Evolutionary conservation across 768 basidiomycete species (phyloP), one percentile per base, ranked within the genome.

Genomic region (Mycena alexandri): DNA sequence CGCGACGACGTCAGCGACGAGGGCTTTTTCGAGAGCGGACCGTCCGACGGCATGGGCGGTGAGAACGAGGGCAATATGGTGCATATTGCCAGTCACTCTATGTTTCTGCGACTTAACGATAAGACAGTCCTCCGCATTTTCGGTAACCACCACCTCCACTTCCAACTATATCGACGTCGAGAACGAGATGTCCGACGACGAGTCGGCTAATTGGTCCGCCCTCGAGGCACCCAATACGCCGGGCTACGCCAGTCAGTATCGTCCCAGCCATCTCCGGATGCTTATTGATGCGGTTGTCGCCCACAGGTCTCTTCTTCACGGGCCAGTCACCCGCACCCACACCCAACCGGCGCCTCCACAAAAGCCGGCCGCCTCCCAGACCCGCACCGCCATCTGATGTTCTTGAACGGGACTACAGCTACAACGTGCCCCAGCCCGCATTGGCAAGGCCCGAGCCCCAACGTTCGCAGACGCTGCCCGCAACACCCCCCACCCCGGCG

Each of bases 191-290:
- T 56, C 67, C 22, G 69, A 71, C 47, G 54, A 22, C 2, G 12
- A 51, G 1, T 56, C 70, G 34, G 10, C 62, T 4, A 25, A 53
- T 34, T 71, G 70, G 70, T 63, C 70, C 7, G 52, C 57, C 29
- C 62, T 71, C 48, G 70, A 71, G 46, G 65, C 70, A 11, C 70
- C 70, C 7, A 65, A 71, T 21, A 71, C 70, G 5, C 70, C 70
- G 0, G 47, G 70, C 42, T 68, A 63, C 57, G 63, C 61, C 7
- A 51, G 65, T 67, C 44, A 24, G 52, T 58, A 5, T 24, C 13
- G 21, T 10, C 41, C 16, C 34, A 25, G 3, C 42, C 38, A 16
- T 42, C 36, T 33, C 42, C 22, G 33, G 12, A 43, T 14, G 25
- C 25, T 12, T 47, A 21, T 21, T 33, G 14, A 46, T 12, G 0